Evolutionary conservation across 768 basidiomycete genomes (phyloP).

Genomic region (Lyophyllum atratum): DNA sequence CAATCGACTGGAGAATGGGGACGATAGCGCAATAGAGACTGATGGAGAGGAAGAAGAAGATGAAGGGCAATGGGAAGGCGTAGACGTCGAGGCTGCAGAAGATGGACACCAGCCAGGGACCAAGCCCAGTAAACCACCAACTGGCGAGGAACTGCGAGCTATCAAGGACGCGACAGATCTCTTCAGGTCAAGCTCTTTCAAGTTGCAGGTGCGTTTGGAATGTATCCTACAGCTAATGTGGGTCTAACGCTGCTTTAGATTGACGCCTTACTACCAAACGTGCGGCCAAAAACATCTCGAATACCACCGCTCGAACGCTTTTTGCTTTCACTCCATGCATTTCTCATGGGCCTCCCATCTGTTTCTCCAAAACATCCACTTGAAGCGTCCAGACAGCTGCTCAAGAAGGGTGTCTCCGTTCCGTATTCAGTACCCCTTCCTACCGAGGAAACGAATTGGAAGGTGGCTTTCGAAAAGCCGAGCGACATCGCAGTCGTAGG

Average conservation of each 20-base stretch:
- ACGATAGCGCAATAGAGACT: slow-evolving; percentile 9
- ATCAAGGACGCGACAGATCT: slow-evolving; percentile 78
- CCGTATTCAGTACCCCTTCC: slow-evolving; percentile 74
- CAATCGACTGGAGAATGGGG: slow-evolving; percentile 1
- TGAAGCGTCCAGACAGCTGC: slow-evolving; percentile 55
- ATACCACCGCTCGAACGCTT: slow-evolving; percentile 65
- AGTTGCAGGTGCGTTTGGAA: slow-evolving; percentile 63
- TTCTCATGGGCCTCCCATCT: slow-evolving; percentile 60
- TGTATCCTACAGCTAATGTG: neutral
- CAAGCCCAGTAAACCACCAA: slow-evolving; percentile 55
- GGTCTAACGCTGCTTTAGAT: slow-evolving; percentile 47
- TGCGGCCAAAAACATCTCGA: slow-evolving; percentile 64
- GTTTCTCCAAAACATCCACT: slow-evolving; percentile 66
- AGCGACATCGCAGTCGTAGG: slow-evolving; percentile 78
- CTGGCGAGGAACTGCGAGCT: slow-evolving; percentile 66
- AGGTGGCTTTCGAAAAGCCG: slow-evolving; percentile 78
- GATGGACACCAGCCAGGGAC: slow-evolving; percentile 17
- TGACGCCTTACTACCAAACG: slow-evolving; percentile 76
- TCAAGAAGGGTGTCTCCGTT: slow-evolving; percentile 58
- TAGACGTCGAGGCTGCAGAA: slow-evolving; percentile 12
- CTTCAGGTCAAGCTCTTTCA: slow-evolving; percentile 79
- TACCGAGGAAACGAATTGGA: slow-evolving; percentile 85
- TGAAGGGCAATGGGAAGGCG: slow-evolving; percentile 31
- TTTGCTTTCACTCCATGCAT: slow-evolving; percentile 66
- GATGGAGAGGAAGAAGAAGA: slow-evolving; percentile 12